Evolutionary conservation across 352 stramenopile genomes (phyloP).

Genomic region (Phytophthora colocasiae): DNA sequence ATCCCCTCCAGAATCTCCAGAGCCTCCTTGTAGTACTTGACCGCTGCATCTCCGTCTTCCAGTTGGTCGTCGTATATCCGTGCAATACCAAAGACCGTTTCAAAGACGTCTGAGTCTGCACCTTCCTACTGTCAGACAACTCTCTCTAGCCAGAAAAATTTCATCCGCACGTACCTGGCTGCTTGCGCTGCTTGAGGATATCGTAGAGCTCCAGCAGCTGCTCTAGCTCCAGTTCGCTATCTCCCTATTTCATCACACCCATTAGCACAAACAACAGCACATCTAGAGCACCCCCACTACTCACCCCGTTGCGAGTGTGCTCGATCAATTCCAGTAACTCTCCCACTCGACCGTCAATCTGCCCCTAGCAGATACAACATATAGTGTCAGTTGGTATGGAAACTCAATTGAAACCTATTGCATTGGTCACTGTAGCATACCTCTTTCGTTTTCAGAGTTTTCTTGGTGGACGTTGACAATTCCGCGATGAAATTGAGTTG

Average conservation of each 20-base stretch:
- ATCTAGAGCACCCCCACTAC: neutral
- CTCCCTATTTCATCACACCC: slow-evolving; percentile 4
- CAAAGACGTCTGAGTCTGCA: slow-evolving; percentile 25
- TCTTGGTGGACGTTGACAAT: slow-evolving; percentile 10
- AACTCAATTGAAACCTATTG: no score
- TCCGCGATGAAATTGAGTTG: neutral
- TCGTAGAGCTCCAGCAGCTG: slow-evolving; percentile 34
- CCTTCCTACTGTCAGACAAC: neutral
- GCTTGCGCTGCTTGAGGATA: slow-evolving; percentile 22
- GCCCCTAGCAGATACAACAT: neutral
- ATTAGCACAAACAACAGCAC: neutral
- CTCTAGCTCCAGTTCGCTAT: slow-evolving; percentile 22
- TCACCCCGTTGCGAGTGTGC: slow-evolving; percentile 26
- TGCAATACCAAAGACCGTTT: slow-evolving; percentile 36
- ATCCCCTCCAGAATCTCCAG: slow-evolving; percentile 21
- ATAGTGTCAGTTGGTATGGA: neutral
- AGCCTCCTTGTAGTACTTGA: slow-evolving; percentile 35
- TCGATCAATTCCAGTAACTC: slow-evolving; percentile 29
- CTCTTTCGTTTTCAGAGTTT: no score
- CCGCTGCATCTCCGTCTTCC: slow-evolving; percentile 21
- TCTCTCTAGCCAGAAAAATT: neutral
- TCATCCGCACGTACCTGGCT: slow-evolving; percentile 18
- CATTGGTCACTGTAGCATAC: no score
- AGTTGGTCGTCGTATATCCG: slow-evolving; percentile 35
- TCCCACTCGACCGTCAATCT: slow-evolving; percentile 4